These are phyloP conservation scores for Pochonia chlamydosporia DNA, from an alignment of 2,329 filamentous ascomycete species.

Conservation along the genomic window DNA sequence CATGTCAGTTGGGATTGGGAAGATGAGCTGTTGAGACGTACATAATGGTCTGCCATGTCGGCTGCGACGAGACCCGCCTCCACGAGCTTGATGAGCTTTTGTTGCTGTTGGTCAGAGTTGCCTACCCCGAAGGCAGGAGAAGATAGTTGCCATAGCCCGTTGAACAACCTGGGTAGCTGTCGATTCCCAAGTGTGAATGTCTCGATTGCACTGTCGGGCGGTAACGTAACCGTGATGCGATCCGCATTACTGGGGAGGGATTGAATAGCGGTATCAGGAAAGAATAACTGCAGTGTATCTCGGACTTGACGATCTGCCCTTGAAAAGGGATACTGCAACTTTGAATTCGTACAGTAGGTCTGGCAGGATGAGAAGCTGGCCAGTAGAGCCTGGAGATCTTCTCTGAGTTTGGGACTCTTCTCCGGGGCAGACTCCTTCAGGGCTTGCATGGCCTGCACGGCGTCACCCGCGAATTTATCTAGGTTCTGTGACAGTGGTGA, in stretches of 20 bases:
- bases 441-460: conserved; percentile 31
- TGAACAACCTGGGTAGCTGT: conserved; percentile 21
- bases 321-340: conserved; percentile 15
- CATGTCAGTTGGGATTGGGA: not conserved
- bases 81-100: conserved; percentile 12
- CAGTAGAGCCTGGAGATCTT: conserved; percentile 11
- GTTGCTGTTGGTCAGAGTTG: conserved; percentile 11
- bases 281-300: conserved; percentile 21
- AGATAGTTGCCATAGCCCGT: conserved; percentile 26
- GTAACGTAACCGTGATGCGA: not conserved
- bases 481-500: conserved; percentile 12
- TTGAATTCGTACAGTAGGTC: conserved; percentile 9
- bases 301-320: conserved; percentile 22
- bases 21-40: not conserved
- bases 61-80: conserved; percentile 21
- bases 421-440: conserved; percentile 25
- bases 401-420: conserved; percentile 13
- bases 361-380: conserved; percentile 15
- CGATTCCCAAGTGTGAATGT: conserved; percentile 15
- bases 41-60: conserved; percentile 52
- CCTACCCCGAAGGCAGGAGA: conserved; percentile 23
- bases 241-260: conserved; percentile 5
- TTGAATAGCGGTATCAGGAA: conserved; percentile 14
- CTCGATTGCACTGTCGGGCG: conserved; percentile 11
- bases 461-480: conserved; percentile 24